phyloP scores from a whole-genome alignment of 805 yeast species.

The Pichia californica region DNA sequence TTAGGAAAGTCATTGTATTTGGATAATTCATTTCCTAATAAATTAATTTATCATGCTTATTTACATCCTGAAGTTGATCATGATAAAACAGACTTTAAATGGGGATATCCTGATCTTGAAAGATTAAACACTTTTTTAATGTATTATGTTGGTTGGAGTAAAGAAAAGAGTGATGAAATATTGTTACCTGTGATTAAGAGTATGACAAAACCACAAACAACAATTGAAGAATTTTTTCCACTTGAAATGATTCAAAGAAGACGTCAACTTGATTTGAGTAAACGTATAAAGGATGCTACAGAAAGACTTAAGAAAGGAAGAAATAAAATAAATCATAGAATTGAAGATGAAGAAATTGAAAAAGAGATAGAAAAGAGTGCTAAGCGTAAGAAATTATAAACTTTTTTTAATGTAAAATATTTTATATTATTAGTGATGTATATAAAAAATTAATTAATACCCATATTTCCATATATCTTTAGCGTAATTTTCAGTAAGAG shows the following conservation, averaged over 20 bases:
- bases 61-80: slow-evolving; percentile 74
- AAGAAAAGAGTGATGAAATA: slow-evolving; percentile 70
- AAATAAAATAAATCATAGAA: too few relatives aligned
- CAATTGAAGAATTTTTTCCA: slow-evolving; percentile 64
- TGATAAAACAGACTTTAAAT: slow-evolving; percentile 68
- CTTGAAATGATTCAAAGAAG: slow-evolving; percentile 43
- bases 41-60: slow-evolving; percentile 66
- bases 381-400: not conserved
- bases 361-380: slow-evolving; percentile 1
- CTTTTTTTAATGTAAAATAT: too few relatives aligned
- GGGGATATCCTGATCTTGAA: slow-evolving; percentile 90
- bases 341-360: not conserved
- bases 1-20: slow-evolving; percentile 46
- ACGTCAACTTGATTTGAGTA: slow-evolving; percentile 46
- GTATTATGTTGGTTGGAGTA: slow-evolving; percentile 73
- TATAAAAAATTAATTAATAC: slow-evolving; percentile 7
- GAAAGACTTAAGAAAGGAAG: slow-evolving; percentile 32
- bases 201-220: slow-evolving; percentile 63
- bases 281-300: slow-evolving; percentile 56
- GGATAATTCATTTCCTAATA: slow-evolving; percentile 60
- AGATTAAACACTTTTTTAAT: slow-evolving; percentile 63
- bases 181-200: slow-evolving; percentile 79
- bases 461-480: slow-evolving; percentile 33
- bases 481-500: slow-evolving; percentile 57
- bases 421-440: too few relatives aligned